phyloP scores from a whole-genome alignment of 371 early-diverging fungal genomes.

The Syncephalis plumigaleata region DNA sequence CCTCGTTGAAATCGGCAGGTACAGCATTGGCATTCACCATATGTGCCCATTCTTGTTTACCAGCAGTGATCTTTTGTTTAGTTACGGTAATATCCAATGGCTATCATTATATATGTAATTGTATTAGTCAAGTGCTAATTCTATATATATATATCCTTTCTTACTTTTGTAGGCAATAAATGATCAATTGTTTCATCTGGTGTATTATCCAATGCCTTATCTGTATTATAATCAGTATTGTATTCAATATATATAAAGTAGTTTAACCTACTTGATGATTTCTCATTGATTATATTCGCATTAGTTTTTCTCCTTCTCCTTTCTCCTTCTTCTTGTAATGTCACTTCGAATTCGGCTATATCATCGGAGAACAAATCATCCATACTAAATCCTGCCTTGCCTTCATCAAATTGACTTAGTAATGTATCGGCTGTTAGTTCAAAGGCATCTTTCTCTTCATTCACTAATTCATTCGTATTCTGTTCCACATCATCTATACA shows the following conservation, averaged over 20 bases:
- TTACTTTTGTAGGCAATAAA: constrained; percentile 5
- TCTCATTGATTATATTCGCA: background rate
- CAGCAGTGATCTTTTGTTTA: constrained; percentile 2
- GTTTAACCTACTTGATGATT: no score
- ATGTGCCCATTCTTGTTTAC: constrained; percentile 77
- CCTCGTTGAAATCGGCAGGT: constrained; percentile 69
- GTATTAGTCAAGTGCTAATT: background rate
- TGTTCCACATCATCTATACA: no score
- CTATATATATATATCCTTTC: no score
- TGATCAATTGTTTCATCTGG: constrained; percentile 5
- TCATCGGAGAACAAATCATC: background rate
- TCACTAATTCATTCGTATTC: no score
- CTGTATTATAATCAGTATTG: background rate
- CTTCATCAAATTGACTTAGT: constrained; percentile 2
- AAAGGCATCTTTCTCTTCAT: no score
- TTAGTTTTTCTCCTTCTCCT: no score
- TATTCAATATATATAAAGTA: background rate
- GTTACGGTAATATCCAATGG: background rate
- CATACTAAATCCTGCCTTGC: background rate
- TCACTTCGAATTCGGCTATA: background rate
- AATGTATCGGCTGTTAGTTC: no score
- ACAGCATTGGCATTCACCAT: constrained; percentile 67
- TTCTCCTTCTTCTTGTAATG: background rate
- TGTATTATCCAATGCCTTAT: background rate
- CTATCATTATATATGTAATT: background rate